Percentiles rank a stretch among this genome's conserved stretches.
phyloP scores from a whole-genome alignment of 257 asterid species.

The Capsicum rhomboideum region DNA sequence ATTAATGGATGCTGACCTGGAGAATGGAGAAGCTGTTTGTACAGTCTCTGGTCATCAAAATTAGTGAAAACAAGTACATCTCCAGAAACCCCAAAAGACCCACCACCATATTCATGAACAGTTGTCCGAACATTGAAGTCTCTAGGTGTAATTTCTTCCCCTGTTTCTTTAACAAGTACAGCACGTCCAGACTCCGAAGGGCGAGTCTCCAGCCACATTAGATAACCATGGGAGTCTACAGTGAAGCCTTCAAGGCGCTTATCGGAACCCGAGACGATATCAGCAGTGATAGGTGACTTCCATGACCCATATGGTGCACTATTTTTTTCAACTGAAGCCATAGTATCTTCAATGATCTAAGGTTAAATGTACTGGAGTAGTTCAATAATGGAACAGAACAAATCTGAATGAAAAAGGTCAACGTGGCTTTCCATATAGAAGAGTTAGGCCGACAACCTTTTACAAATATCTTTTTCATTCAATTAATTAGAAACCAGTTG shows the following conservation, averaged over 20 bases:
- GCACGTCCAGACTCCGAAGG: not conserved
- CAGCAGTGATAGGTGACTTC: not conserved
- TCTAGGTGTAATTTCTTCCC: not conserved
- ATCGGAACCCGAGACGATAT: not conserved
- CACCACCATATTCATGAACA: slow-evolving; percentile 4
- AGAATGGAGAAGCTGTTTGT: not conserved
- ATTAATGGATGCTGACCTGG: not conserved
- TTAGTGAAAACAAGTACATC: not conserved
- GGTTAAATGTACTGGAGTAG: too few relatives aligned
- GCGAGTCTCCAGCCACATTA: not conserved
- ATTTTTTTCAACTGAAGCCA: not conserved
- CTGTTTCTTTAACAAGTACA: not conserved
- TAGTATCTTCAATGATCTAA: not conserved
- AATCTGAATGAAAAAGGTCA: too few relatives aligned
- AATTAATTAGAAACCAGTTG: too few relatives aligned
- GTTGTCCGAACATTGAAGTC: not conserved
- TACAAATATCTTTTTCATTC: too few relatives aligned
- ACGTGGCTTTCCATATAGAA: too few relatives aligned
- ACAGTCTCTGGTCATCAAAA: slow-evolving; percentile 5
- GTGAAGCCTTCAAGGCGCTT: not conserved
- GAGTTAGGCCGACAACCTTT: too few relatives aligned
- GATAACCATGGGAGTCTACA: not conserved
- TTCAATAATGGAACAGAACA: too few relatives aligned
- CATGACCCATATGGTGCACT: not conserved
- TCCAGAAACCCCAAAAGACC: not conserved